A percentile compares a stretch with the other conserved stretches of the same genome.
These are phyloP conservation scores for Kalmusia sp. DNA, from an alignment of 2,329 filamentous ascomycete genomes.

Conservation along the genomic window DNA sequence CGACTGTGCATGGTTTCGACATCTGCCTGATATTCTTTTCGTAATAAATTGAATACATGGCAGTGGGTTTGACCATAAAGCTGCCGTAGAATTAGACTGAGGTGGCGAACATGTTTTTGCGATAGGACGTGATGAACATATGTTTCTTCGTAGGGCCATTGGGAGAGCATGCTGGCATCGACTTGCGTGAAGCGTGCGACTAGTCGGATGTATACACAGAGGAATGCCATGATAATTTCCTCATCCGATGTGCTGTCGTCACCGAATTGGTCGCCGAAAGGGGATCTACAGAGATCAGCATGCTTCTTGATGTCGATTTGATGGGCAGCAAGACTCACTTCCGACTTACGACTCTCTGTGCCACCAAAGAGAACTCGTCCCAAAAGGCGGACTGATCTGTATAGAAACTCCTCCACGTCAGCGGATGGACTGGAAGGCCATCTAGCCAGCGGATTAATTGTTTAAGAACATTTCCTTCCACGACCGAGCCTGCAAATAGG, in stretches of 20 bases:
- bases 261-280: conserved; percentile 36
- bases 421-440: conserved; percentile 29
- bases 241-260: conserved; percentile 29
- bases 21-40: conserved; percentile 35
- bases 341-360: conserved; percentile 34
- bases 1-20: conserved; percentile 23
- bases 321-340: conserved; percentile 32
- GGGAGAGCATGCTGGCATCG: conserved; percentile 32
- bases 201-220: conserved; percentile 36
- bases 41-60: conserved; percentile 33
- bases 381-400: conserved; percentile 38
- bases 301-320: conserved; percentile 9
- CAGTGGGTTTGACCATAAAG: conserved; percentile 6
- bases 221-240: conserved; percentile 33
- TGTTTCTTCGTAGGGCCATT: conserved; percentile 20
- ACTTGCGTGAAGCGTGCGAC: conserved; percentile 34
- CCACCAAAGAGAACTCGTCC: conserved; percentile 40
- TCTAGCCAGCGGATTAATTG: conserved; percentile 36
- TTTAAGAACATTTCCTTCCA: conserved; percentile 35
- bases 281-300: conserved; percentile 29
- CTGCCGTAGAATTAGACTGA: conserved; percentile 29
- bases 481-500: conserved; percentile 14
- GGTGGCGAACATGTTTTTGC: conserved; percentile 37
- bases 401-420: conserved; percentile 31
- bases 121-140: conserved; percentile 28